Base-by-base conservation (phyloP, 1,284 basidiomycete genomes). In the Ceratobasidium sp. region DNA sequence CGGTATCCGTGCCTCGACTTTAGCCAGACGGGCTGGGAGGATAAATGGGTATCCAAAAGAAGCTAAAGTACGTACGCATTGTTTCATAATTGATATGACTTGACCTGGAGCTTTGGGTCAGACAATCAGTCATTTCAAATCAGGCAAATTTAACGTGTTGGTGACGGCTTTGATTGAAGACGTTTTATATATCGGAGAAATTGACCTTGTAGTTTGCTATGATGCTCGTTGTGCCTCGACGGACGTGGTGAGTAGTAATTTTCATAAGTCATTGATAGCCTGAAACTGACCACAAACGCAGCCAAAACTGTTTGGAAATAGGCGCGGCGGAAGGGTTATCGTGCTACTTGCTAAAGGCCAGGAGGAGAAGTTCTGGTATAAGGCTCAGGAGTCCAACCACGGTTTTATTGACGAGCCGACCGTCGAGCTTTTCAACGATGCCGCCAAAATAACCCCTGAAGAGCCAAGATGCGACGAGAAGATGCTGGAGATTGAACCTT, bases 101-200 rank as follows among this genome's bases (percentile, higher is more conserved):
- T 78, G 18, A 7, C 40, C 64, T 39, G 23, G 40, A 18, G 23
- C 1, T 15, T 51, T 26, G 23, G 20, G 20, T 39, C 78, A 96
- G 93, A 88, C 94, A 51, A 95, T 99, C 81, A 86, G 91, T 77
- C 91, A 92, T 79, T 99, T 99, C 88, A 97, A 97, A 85, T 86
- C 87, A 2, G 96, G 96, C 44, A 92, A 92, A 78, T 96, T 91
- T 85, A 99, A 99, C 82, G 93, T 99, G 42, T 88, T 99, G 4
- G 97, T 99, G 1, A 94, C 97, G 0, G 99, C 98, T 0, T 98
- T 95, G 2, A 97, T 99, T 78, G 98, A 99, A 86, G 98, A 99
- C 85, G 98, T 98, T 80, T 88, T 99, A n/a, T 98, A 99, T 84
- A 99, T 99, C 78, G 98, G 98, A 64, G 97, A 98, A 83, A 94